Base-by-base conservation (phyloP, 2,329 filamentous ascomycete genomes). In the Cercospora citrullina region DNA sequence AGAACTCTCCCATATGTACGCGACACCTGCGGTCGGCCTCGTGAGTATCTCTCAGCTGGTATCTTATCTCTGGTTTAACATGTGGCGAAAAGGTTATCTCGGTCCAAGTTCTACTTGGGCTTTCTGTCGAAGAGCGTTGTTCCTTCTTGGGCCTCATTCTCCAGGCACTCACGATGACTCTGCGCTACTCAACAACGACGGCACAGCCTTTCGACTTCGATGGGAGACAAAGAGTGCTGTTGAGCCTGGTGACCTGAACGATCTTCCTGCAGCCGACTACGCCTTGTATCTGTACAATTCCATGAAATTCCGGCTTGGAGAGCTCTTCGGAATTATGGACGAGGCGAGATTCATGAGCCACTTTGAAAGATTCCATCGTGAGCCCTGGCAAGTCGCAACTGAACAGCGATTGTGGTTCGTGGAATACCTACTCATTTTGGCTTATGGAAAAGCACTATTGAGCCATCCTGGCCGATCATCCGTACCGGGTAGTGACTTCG, bases 91-190 rank as follows among this genome's bases (percentile, higher is more conserved):
- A 86, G 84, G 80, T 64, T 87, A 86, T 66, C 78, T 87, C 8
- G 85, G 85, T 1, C 84, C 84, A 1, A 86, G 85, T 0, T 87
- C 85, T 1, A 87, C 85, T 58, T 87, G 85, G 85, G 84, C 84
- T 0, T 87, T 87, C 60, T 81, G 81, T 28, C 78, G 84, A 7
- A 80, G 82, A 18, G 80, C 62, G 21, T 55, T 86, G 1, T 76
- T 87, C n/a, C 80, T 78, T 28, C 79, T 86, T 62, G 81, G 81
- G 0, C 82, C 86, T 59, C 81, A 85, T 67, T 64, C 62, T 10
- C 62, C 79, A 82, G 63, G 76, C 85, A 21, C 79, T 82, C 60
- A 78, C 81, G 48, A 76, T 77, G 2, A 80, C 81, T 77, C 82
- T 8, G 77, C 80, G 5, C 80, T 79, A 1, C 74, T 86, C 1